Evolutionary conservation across 2,329 filamentous ascomycete genomes (phyloP).

Genomic region (Aspergillus versicolor): DNA sequence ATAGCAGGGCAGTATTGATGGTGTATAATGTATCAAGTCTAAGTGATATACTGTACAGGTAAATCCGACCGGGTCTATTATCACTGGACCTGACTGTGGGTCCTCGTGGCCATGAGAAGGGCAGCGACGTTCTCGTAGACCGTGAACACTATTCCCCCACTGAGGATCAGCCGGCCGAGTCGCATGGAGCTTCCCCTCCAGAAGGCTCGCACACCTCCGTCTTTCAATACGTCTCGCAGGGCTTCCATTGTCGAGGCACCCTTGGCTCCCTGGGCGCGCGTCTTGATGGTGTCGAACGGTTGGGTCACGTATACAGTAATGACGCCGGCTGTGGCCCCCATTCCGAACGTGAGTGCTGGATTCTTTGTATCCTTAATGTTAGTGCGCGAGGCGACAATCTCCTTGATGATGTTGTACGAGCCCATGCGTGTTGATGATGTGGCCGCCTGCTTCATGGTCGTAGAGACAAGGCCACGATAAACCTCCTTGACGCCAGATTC

Average conservation of each 20-base stretch:
- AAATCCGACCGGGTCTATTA: background rate
- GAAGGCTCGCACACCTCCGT: conserved; percentile 60
- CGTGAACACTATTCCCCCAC: conserved; percentile 66
- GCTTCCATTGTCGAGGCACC: background rate
- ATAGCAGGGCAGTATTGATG: too few species aligned
- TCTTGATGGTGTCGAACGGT: conserved; percentile 7
- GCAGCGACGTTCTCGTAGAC: conserved; percentile 58
- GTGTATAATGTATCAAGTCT: background rate
- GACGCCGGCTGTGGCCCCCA: conserved; percentile 58
- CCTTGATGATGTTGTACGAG: conserved; percentile 63
- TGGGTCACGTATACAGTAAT: conserved; percentile 7
- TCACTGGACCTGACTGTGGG: background rate
- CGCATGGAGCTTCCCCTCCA: conserved; percentile 71
- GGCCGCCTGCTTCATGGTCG: conserved; percentile 62
- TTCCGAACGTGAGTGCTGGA: conserved; percentile 57
- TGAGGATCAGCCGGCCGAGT: conserved; percentile 62
- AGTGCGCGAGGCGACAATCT: conserved; percentile 51
- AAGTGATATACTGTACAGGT: background rate
- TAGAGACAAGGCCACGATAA: conserved; percentile 60
- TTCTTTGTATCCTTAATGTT: conserved; percentile 48
- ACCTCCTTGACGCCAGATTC: conserved; percentile 57
- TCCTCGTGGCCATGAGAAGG: background rate
- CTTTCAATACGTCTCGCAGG: conserved; percentile 34
- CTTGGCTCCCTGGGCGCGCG: background rate
- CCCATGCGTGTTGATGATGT: conserved; percentile 64